A percentile compares a stretch with the other conserved stretches of the same genome.
Evolutionary conservation across 2,329 filamentous ascomycete genomes (phyloP).

Genomic region (Paecilomyces niveus): DNA sequence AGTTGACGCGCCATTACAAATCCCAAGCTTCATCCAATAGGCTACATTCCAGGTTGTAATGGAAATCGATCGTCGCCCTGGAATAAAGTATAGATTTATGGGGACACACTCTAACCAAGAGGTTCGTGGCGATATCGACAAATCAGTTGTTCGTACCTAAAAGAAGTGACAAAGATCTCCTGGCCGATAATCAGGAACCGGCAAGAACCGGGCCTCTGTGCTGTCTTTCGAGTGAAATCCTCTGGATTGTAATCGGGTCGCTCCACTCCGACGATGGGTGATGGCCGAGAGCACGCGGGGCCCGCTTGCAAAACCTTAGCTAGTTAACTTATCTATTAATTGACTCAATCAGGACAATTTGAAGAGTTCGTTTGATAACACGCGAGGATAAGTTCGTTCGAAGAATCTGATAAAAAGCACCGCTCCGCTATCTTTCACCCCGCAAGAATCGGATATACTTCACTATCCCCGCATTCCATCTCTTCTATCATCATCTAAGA

Average conservation of each 20-base stretch:
- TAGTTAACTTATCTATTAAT: background rate
- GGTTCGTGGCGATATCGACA: background rate
- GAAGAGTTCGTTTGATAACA: background rate
- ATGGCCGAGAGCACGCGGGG: background rate
- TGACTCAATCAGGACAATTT: background rate
- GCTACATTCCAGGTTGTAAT: background rate
- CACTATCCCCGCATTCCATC: background rate
- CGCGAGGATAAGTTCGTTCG: background rate
- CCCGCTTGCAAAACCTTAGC: background rate
- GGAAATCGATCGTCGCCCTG: too few species aligned
- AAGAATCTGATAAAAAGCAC: background rate
- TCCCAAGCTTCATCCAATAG: background rate
- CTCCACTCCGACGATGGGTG: background rate
- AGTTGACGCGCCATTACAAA: background rate
- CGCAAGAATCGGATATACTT: background rate
- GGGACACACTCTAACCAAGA: background rate
- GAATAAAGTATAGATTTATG: background rate
- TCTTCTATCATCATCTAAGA: background rate
- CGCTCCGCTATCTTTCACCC: background rate
- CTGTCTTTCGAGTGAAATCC: background rate
- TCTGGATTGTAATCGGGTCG: slow-evolving; percentile 1
- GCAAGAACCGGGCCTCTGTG: background rate
- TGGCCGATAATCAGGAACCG: background rate
- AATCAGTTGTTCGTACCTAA: too few species aligned
- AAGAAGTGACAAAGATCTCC: too few species aligned